Evolutionary conservation across 2,329 filamentous ascomycete species (phyloP).

Genomic region (Fusarium ambrosium): DNA sequence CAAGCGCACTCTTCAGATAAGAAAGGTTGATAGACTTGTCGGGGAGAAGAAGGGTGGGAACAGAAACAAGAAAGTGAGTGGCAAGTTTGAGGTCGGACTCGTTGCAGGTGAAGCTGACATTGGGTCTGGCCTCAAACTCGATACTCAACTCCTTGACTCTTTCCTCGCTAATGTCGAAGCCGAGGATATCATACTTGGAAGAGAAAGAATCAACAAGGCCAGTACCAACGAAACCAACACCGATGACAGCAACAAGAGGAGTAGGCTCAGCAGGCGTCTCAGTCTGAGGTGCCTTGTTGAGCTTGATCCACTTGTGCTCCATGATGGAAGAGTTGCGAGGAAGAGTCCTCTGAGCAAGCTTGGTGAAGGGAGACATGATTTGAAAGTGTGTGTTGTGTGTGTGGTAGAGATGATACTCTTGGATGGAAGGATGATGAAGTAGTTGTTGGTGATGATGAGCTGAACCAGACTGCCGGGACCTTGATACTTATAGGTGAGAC

Average conservation of each 20-base stretch:
- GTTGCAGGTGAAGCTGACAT: conserved; percentile 52
- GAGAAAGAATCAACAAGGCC: conserved; percentile 62
- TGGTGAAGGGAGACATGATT: neutral
- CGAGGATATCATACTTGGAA: conserved; percentile 56
- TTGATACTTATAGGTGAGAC: neutral
- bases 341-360: neutral
- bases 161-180: conserved; percentile 59
- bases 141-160: conserved; percentile 53
- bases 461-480: neutral
- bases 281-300: neutral
- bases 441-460: neutral
- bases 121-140: conserved; percentile 39
- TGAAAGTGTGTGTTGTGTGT: neutral
- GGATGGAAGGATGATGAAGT: neutral
- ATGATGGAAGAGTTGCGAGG: neutral
- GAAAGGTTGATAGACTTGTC: conserved; percentile 63
- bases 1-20: conserved; percentile 59
- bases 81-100: conserved; percentile 55
- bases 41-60: conserved; percentile 62
- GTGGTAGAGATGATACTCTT: conserved; percentile 1
- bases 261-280: conserved; percentile 8
- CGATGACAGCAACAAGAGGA: conserved; percentile 62
- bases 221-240: conserved; percentile 65
- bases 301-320: neutral
- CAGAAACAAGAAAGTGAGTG: conserved; percentile 66